These are phyloP conservation scores for Neostapfia colusana DNA, from an alignment of 176 grass and related monocot genomes.

Conservation along the genomic window DNA sequence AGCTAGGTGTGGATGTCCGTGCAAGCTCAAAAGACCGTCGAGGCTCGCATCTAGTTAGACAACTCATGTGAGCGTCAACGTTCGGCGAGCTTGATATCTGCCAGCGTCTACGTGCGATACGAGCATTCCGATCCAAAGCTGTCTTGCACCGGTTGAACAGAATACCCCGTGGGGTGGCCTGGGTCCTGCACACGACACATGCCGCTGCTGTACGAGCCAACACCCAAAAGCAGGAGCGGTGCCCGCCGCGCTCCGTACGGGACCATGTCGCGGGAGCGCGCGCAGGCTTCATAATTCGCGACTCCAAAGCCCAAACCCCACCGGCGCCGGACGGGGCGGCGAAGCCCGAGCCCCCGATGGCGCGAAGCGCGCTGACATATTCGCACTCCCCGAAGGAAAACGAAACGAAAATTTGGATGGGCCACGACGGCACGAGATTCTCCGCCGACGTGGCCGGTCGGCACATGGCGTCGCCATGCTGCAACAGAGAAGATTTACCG, in stretches of 20 bases:
- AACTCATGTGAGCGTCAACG: slow-evolving; percentile 34
- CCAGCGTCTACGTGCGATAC: neutral
- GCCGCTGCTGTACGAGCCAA: neutral
- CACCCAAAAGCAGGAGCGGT: slow-evolving; percentile 6
- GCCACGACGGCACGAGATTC: neutral
- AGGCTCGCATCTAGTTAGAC: neutral
- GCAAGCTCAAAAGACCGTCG: slow-evolving; percentile 29
- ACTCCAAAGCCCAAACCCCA: neutral
- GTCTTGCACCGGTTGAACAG: slow-evolving; percentile 1
- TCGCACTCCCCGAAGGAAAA: neutral
- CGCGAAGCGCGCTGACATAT: slow-evolving; percentile 18
- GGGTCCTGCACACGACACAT: neutral
- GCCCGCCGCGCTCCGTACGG: neutral
- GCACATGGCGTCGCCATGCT: slow-evolving; percentile 2
- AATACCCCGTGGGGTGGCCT: neutral
- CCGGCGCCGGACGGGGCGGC: neutral
- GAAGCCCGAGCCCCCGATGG: slow-evolving; percentile 14
- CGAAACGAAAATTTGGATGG: neutral
- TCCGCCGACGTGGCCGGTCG: slow-evolving; percentile 28
- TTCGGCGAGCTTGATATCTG: neutral
- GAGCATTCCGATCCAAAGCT: neutral
- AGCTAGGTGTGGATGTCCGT: neutral
- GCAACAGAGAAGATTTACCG: neutral
- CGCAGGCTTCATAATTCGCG: neutral
- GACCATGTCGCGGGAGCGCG: neutral